Evolutionary conservation across 805 yeast species (phyloP).

Genomic region (Priceomyces haplophilus): DNA sequence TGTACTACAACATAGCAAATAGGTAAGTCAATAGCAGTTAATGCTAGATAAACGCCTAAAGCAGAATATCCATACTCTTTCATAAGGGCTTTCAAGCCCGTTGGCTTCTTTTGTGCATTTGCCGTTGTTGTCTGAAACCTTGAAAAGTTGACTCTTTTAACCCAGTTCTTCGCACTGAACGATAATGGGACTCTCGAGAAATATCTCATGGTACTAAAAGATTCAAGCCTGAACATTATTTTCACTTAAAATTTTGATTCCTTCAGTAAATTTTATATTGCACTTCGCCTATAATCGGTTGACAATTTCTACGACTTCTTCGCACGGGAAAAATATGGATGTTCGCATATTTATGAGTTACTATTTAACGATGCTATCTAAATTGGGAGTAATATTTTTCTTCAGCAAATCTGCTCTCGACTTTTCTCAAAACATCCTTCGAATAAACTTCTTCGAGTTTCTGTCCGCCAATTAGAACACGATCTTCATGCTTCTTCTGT

Average conservation of each 20-base stretch:
- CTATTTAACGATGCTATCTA: slow-evolving; percentile 20
- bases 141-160: slow-evolving; percentile 5
- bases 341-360: not conserved
- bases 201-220: slow-evolving; percentile 9
- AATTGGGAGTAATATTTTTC: slow-evolving; percentile 70
- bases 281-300: too few relatives aligned
- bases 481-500: slow-evolving; percentile 72
- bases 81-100: slow-evolving; percentile 61
- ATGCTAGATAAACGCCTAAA: slow-evolving; percentile 72
- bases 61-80: slow-evolving; percentile 92
- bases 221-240: slow-evolving; percentile 12
- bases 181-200: not conserved
- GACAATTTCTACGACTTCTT: not conserved
- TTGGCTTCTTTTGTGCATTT: slow-evolving; percentile 26
- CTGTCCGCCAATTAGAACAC: slow-evolving; percentile 70
- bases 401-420: slow-evolving; percentile 65
- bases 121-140: slow-evolving; percentile 19
- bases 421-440: slow-evolving; percentile 52
- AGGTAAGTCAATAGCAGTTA: slow-evolving; percentile 79
- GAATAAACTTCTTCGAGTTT: slow-evolving; percentile 60
- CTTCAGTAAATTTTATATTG: too few relatives aligned
- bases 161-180: not conserved
- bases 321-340: not conserved
- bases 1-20: slow-evolving; percentile 80
- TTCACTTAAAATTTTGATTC: not conserved